Evolutionary conservation across 371 early-diverging fungal genomes (phyloP), one percentile per base, ranked within the genome.

Genomic region (Apophysomyces ossiformis): DNA sequence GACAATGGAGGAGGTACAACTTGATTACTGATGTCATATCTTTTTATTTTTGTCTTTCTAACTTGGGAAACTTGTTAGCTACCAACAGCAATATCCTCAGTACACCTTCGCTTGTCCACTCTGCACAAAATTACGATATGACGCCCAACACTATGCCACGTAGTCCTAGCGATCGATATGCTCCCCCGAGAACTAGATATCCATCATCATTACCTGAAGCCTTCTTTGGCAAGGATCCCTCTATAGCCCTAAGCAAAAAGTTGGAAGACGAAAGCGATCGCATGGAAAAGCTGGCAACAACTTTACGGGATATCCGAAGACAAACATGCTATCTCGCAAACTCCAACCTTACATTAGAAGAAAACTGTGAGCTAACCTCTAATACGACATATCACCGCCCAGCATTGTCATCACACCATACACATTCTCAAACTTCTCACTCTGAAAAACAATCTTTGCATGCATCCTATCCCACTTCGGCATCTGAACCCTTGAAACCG

Each of bases 121-220:
- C 7, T 18, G 21, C 4, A 9, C 16, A 0, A 7, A 16, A 21
- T 5, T 50, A 50, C 2, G 5, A n/a, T 5, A 16, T 0, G 11
- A 32, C 54, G 21, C 54, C 54, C 5, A 50, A 21, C 21, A 21
- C 2, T 7, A 50, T 50, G 54, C 54, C 54, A 18, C 21, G 21
- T 50, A 50, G 54, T 26, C 54, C 54, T 50, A 50, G 54, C 21
- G 54, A 50, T 21, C n/a, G 54, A 50, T 50, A 50, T 11, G 54
- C 54, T 7, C 54, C 54, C n/a, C 54, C 7, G 21, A 50, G 21
- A 50, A 18, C 8, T 18, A 16, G 21, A 21, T 50, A 50, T 21
- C 54, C 21, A 5, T 18, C 54, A 50, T 18, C 54, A 11, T 26
- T 50, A 21, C 54, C 54, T 9, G 54, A 50, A 50, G 54, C 54